Percentiles rank a stretch among this genome's conserved stretches.
Conservation (phyloP, 176 grass and related monocot species). For the Oryza punctata region DNA sequence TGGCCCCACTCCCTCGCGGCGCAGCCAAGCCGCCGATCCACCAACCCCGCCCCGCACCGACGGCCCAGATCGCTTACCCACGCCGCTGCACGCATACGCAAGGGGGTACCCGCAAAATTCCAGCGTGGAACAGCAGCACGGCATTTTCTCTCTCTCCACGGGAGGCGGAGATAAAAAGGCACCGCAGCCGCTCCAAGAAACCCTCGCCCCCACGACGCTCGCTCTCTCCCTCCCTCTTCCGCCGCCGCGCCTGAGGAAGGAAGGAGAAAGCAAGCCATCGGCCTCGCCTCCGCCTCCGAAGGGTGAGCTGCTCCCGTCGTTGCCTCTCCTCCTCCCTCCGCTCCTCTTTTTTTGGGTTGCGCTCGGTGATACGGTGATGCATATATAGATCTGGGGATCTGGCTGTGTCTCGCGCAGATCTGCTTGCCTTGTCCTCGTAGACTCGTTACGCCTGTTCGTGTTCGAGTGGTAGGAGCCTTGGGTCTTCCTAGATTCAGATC, state of each 20-base stretch:
- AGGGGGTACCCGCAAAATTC: neutral
- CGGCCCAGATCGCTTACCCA: neutral
- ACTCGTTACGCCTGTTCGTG: neutral
- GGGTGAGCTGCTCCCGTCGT: conserved; percentile 40
- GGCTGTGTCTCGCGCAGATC: neutral
- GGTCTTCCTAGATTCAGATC: neutral
- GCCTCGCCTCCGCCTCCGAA: conserved; percentile 35
- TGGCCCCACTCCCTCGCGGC: conserved; percentile 1
- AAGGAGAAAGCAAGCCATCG: conserved; percentile 11
- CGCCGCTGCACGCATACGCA: neutral
- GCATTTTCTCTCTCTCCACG: neutral
- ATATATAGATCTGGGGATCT: conserved; percentile 46
- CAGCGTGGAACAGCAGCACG: conserved; percentile 17
- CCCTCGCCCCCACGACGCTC: conserved; percentile 10
- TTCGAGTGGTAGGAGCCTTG: neutral
- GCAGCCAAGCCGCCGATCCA: neutral
- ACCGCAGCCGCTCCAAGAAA: conserved; percentile 13
- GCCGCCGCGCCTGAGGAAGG: conserved; percentile 27
- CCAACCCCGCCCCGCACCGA: neutral
- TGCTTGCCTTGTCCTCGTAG: neutral
- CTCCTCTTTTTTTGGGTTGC: conserved; percentile 27
- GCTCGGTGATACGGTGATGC: neutral
- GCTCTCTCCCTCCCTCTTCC: neutral
- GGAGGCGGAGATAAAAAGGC: conserved; percentile 33
- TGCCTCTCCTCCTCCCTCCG: neutral